These are phyloP conservation scores for Cyanophora paradoxa DNA, from an alignment of 78 protist species.

Conservation along the genomic window DNA sequence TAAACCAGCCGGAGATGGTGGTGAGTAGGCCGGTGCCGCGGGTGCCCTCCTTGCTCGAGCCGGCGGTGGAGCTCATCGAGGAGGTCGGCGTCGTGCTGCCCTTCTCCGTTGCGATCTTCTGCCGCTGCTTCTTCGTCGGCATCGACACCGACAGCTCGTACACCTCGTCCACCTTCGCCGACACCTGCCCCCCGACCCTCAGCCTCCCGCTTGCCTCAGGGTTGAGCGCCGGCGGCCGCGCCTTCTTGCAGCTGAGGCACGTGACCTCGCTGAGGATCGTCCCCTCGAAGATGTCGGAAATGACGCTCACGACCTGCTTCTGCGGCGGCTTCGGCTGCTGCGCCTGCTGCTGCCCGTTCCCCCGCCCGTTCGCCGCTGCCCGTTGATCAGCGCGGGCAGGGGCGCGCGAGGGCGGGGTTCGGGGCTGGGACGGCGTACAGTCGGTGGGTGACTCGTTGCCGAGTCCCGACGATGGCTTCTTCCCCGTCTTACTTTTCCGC, in stretches of 20 bases:
- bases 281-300: conserved; percentile 6
- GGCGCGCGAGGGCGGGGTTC: too few relatives aligned
- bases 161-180: background rate
- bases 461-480: too few relatives aligned
- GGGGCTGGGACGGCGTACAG: too few relatives aligned
- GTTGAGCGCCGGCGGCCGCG: background rate
- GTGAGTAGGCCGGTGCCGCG: background rate
- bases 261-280: background rate
- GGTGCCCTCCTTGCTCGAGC: background rate
- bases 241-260: background rate
- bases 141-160: conserved; percentile 10
- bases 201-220: background rate
- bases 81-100: too few relatives aligned
- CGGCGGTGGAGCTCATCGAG: too few relatives aligned
- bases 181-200: background rate
- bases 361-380: background rate
- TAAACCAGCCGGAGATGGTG: too few relatives aligned
- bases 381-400: too few relatives aligned
- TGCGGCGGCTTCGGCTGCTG: background rate
- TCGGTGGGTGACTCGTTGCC: too few relatives aligned
- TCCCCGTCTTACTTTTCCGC: too few relatives aligned
- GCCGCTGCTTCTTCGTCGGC: background rate
- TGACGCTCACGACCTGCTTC: background rate
- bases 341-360: background rate
- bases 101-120: too few relatives aligned